Conservation (phyloP, 2,329 filamentous ascomycete species). For the Cladosporium sp. region DNA sequence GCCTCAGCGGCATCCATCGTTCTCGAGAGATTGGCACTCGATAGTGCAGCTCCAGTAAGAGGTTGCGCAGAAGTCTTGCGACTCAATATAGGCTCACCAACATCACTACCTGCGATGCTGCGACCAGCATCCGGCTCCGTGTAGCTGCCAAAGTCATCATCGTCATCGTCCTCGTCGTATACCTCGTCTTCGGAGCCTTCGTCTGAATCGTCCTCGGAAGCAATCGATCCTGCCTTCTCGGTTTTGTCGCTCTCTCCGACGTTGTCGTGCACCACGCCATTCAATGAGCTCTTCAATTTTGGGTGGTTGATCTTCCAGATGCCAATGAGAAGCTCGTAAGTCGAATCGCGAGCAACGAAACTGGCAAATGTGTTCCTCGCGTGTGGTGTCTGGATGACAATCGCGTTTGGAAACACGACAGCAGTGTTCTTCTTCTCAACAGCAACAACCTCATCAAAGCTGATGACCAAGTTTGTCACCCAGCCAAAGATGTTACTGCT, state of each 20-base stretch:
- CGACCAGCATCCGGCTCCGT: slow-evolving; percentile 52
- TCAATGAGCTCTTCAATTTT: slow-evolving; percentile 83
- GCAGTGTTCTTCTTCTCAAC: slow-evolving; percentile 97
- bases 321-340: slow-evolving; percentile 94
- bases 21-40: slow-evolving; percentile 38
- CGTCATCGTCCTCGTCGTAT: slow-evolving; percentile 77
- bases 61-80: slow-evolving; percentile 69
- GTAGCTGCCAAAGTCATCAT: slow-evolving; percentile 62
- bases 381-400: slow-evolving; percentile 94
- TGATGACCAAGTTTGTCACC: slow-evolving; percentile 96
- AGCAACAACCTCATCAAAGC: slow-evolving; percentile 95
- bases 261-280: slow-evolving; percentile 80
- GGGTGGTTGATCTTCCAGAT: slow-evolving; percentile 98
- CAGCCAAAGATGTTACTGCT: slow-evolving; percentile 98
- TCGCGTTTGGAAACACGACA: slow-evolving; percentile 92
- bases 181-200: slow-evolving; percentile 73
- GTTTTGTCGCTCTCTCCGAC: slow-evolving; percentile 82
- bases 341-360: slow-evolving; percentile 89
- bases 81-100: slow-evolving; percentile 49
- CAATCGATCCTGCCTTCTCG: slow-evolving; percentile 71
- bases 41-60: slow-evolving; percentile 38
- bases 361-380: slow-evolving; percentile 95
- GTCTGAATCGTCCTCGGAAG: slow-evolving; percentile 49
- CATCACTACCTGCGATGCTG: slow-evolving; percentile 57
- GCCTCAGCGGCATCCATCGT: slow-evolving; percentile 38